These are phyloP conservation scores for Daedaleopsis nitida DNA, from an alignment of 768 basidiomycete genomes.

Conservation along the genomic window DNA sequence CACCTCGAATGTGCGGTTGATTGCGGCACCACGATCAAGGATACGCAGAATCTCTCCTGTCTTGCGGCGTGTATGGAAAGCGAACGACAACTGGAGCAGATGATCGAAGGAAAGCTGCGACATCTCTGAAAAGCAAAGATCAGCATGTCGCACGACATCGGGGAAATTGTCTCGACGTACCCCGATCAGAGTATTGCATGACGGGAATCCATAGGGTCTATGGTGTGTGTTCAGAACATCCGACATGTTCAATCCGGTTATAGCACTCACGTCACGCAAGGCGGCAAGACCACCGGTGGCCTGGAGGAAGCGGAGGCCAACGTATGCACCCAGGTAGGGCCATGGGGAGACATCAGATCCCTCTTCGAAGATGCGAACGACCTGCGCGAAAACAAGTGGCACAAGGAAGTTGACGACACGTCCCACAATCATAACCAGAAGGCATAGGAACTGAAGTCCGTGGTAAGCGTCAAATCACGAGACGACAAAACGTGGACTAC, in stretches of 20 bases:
- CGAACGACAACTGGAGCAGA: slow-evolving; percentile 81
- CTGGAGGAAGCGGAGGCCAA: slow-evolving; percentile 70
- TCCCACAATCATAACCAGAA: slow-evolving; percentile 68
- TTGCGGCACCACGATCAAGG: slow-evolving; percentile 80
- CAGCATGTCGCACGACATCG: not conserved
- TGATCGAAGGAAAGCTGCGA: slow-evolving; percentile 85
- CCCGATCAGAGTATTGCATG: slow-evolving; percentile 84
- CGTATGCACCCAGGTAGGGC: slow-evolving; percentile 70
- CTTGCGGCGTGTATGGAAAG: slow-evolving; percentile 80
- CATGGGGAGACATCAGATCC: slow-evolving; percentile 49
- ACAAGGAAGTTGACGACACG: slow-evolving; percentile 76
- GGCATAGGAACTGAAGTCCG: slow-evolving; percentile 56
- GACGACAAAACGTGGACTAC: slow-evolving; percentile 27
- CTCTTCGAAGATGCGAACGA: slow-evolving; percentile 61
- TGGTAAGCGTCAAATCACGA: slow-evolving; percentile 2
- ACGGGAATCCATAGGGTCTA: slow-evolving; percentile 84
- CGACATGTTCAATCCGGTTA: not conserved
- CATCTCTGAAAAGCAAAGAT: slow-evolving; percentile 59
- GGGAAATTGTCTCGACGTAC: slow-evolving; percentile 30
- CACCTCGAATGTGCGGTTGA: slow-evolving; percentile 80
- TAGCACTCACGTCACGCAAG: slow-evolving; percentile 44
- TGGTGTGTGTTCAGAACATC: not conserved
- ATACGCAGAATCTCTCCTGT: slow-evolving; percentile 86
- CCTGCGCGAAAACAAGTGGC: slow-evolving; percentile 68
- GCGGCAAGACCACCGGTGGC: slow-evolving; percentile 76